phyloP scores from a whole-genome alignment of 2,329 filamentous ascomycete species.

The Trichoderma sp. region DNA sequence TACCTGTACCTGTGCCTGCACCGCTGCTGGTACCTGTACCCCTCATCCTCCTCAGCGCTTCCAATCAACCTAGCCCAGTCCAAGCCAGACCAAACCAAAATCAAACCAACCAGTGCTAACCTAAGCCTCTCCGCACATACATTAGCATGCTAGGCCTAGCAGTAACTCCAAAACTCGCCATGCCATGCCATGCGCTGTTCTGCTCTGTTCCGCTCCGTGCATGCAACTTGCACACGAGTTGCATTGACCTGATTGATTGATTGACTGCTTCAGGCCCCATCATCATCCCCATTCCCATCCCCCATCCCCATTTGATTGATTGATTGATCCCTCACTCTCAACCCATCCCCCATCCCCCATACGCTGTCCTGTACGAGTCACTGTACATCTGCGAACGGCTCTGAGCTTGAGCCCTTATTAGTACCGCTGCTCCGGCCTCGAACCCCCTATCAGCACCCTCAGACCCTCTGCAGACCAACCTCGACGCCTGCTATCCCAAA shows the following conservation, averaged over 20 bases:
- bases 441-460: conserved; percentile 2
- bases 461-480: not conserved
- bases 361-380: not conserved
- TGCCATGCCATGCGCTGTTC: not conserved
- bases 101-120: not conserved
- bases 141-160: not conserved
- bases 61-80: not conserved
- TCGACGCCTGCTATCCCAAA: conserved; percentile 4
- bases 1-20: not conserved
- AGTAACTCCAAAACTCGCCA: not conserved
- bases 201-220: not conserved
- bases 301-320: not conserved
- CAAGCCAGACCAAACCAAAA: not conserved
- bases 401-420: not conserved
- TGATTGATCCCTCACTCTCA: not conserved
- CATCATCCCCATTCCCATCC: not conserved
- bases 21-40: not conserved
- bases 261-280: not conserved
- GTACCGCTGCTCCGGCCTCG: conserved; percentile 5
- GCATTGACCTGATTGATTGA: not conserved
- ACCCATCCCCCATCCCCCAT: not conserved
- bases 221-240: not conserved
- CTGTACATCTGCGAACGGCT: not conserved
- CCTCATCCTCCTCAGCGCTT: not conserved
- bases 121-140: not conserved